Base-by-base conservation (phyloP, 805 yeast genomes). In the Candida glaebosa region DNA sequence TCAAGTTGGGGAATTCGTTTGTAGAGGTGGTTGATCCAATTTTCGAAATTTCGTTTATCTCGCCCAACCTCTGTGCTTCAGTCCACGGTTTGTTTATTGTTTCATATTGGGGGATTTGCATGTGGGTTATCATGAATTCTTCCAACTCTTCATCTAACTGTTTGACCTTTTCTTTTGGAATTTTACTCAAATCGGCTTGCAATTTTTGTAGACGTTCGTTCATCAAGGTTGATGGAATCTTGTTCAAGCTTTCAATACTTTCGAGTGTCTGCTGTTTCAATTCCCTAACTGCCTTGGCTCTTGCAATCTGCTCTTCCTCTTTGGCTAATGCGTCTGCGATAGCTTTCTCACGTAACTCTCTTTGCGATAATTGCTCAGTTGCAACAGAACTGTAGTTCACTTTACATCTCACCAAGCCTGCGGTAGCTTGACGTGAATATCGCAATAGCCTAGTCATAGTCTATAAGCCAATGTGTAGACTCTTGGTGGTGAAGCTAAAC, bases 1-100 rank as follows among this genome's bases (percentile, higher is more conserved):
- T 73, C 45, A 89, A 71, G 47, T 75, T 74, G 37, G 96, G 93
- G 59, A 72, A 83, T 37, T 63, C 48, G 24, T 66, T 57, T 40
- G 55, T 57, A 10, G 62, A 53, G 5, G 69, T 53, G 4, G 71
- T 67, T 7, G 68, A 57, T 28, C 56, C 52, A 37, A 61, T 55
- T 25, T 45, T 51, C 33, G 48, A 38, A 14, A 26, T 38, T 5
- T 41, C 48, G 14, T 47, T 45, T 17, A 39, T 40, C 5, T 38
- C 24, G 2, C 43, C 31, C 3, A 45, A 31, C 2, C 31, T 33
- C 3, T 41, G 19, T 8, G 34, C 34, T 18, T 32, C 39, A 6
- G 57, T 49, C 74, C 74, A 69, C 10, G 73, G 73, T 40, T 65
- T 55, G 37, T 58, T 56, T 6, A 44, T 22, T 12, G 55, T 45